phyloP scores from a whole-genome alignment of 2,329 filamentous ascomycete genomes.

The Lasiodiplodia sp. region DNA sequence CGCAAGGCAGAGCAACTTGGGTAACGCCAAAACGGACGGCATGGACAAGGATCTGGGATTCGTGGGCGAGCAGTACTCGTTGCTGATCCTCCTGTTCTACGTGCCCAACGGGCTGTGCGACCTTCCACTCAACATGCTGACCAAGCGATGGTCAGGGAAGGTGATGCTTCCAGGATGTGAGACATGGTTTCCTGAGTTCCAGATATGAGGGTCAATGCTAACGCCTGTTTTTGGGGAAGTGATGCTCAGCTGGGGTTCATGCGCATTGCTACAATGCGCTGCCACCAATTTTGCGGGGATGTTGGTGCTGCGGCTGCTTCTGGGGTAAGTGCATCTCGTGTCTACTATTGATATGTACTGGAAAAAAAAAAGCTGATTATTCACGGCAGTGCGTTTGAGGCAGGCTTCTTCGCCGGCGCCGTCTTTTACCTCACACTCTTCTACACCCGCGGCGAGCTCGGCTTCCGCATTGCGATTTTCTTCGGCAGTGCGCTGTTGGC shows the following conservation, averaged over 20 bases:
- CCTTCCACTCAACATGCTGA: slow-evolving; percentile 58
- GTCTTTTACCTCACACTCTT: slow-evolving; percentile 41
- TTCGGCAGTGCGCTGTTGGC: slow-evolving; percentile 41
- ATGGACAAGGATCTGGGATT: slow-evolving; percentile 41
- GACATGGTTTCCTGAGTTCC: background rate
- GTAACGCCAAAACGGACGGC: slow-evolving; percentile 43
- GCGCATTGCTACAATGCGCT: slow-evolving; percentile 58
- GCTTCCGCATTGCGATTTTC: slow-evolving; percentile 37
- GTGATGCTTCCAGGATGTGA: slow-evolving; percentile 48
- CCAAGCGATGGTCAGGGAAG: slow-evolving; percentile 56
- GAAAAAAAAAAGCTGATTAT: background rate
- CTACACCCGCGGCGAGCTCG: slow-evolving; percentile 27
- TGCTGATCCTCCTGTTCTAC: slow-evolving; percentile 45
- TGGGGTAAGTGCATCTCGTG: slow-evolving; percentile 37
- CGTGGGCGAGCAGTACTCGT: slow-evolving; percentile 41
- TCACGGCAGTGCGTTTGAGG: slow-evolving; percentile 51
- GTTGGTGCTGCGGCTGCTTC: slow-evolving; percentile 58
- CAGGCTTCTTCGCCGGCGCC: slow-evolving; percentile 62
- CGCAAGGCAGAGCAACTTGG: slow-evolving; percentile 48
- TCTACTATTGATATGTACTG: background rate
- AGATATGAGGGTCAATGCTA: background rate
- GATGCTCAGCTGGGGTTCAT: slow-evolving; percentile 59
- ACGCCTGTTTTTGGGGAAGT: slow-evolving; percentile 32
- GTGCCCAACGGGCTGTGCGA: slow-evolving; percentile 55
- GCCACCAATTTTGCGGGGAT: slow-evolving; percentile 58